A percentile compares a stretch with the other conserved stretches of the same genome.
These are phyloP conservation scores for Volutella citrinella DNA, from an alignment of 2,329 filamentous ascomycete genomes.

Conservation along the genomic window DNA sequence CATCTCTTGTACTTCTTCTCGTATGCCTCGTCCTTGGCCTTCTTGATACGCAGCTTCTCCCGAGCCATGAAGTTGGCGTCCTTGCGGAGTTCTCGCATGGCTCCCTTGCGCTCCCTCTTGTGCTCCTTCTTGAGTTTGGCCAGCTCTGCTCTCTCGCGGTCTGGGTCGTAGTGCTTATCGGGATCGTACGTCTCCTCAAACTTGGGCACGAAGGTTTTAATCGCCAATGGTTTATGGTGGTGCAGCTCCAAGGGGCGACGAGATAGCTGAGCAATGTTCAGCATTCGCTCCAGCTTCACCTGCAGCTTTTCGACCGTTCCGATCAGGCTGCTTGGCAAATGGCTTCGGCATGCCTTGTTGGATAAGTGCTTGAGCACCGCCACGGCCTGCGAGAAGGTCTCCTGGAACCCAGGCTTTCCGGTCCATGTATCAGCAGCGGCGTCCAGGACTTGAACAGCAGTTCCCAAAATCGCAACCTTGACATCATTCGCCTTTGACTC, in stretches of 20 bases:
- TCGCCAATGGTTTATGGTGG: constrained; percentile 81
- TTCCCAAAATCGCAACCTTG: constrained; percentile 59
- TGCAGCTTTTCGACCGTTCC: constrained; percentile 41
- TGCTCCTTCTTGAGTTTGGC: constrained; percentile 85
- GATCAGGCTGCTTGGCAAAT: constrained; percentile 44
- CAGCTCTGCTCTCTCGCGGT: constrained; percentile 82
- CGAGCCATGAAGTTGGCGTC: constrained; percentile 91
- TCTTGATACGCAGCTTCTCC: constrained; percentile 88
- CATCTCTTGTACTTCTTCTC: constrained; percentile 94
- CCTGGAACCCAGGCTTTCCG: constrained; percentile 68
- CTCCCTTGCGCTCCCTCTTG: constrained; percentile 94
- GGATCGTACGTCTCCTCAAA: constrained; percentile 97
- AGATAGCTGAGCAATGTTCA: constrained; percentile 59
- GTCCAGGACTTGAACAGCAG: constrained; percentile 63
- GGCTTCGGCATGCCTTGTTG: constrained; percentile 48
- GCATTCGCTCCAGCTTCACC: constrained; percentile 48
- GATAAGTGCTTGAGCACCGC: constrained; percentile 59
- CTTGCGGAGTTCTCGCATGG: constrained; percentile 89
- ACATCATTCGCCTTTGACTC: constrained; percentile 29
- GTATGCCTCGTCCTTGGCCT: constrained; percentile 87
- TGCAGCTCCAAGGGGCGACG: constrained; percentile 85
- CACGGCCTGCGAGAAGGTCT: constrained; percentile 69
- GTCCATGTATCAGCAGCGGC: constrained; percentile 71
- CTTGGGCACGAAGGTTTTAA: constrained; percentile 85
- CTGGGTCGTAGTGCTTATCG: constrained; percentile 93